A percentile compares a stretch with the other conserved stretches of the same genome.
Conservation (phyloP, 306 rosid species). For the Gillenia trifoliata region DNA sequence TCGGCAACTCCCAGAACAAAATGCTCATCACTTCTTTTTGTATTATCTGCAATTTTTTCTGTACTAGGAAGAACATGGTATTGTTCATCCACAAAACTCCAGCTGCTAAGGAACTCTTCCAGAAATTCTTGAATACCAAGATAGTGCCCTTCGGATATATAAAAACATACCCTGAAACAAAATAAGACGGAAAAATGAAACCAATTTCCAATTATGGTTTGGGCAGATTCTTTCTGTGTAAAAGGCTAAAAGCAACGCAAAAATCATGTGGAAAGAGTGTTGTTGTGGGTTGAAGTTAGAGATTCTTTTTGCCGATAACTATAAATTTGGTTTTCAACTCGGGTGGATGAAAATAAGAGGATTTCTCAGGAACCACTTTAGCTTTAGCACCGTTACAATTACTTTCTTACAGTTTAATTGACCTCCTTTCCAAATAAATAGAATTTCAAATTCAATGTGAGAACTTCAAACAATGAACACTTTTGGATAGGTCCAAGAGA, state of each 20-base stretch:
- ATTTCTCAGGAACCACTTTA: neutral
- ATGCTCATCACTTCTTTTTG: slow-evolving; percentile 5
- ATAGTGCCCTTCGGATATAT: slow-evolving; percentile 43
- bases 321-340: neutral
- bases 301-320: neutral
- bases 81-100: slow-evolving; percentile 55
- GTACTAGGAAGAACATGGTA: slow-evolving; percentile 30
- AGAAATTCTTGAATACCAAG: slow-evolving; percentile 40
- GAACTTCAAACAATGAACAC: neutral
- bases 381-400: neutral
- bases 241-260: neutral
- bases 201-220: neutral
- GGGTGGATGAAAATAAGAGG: neutral
- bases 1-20: slow-evolving; percentile 41
- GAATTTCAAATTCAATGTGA: neutral
- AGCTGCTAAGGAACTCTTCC: slow-evolving; percentile 62
- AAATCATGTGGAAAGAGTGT: neutral
- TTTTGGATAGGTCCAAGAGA: neutral
- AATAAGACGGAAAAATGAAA: neutral
- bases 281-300: neutral
- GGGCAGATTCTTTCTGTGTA: too few relatives aligned
- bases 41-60: slow-evolving; percentile 28
- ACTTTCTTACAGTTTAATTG: neutral
- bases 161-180: slow-evolving; percentile 59
- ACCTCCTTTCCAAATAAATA: neutral